phyloP scores from a whole-genome alignment of 148 eudicot genomes.

The Amaranthus hypochondriacus region DNA sequence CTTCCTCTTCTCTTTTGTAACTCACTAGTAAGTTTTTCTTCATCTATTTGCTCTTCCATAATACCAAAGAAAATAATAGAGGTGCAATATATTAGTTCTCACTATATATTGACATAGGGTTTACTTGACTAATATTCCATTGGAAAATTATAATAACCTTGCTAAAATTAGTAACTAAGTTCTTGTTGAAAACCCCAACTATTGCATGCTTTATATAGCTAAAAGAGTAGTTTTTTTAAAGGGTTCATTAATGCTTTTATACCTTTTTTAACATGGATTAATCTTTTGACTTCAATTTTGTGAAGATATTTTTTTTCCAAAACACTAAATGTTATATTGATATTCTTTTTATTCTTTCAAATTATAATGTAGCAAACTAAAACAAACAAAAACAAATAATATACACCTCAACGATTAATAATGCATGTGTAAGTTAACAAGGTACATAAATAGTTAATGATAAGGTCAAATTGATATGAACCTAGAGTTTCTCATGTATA shows the following conservation, averaged over 20 bases:
- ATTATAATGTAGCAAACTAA: too few species aligned
- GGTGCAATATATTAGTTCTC: neutral
- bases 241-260: too few species aligned
- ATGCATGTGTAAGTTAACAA: too few species aligned
- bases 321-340: too few species aligned
- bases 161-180: conserved; percentile 1
- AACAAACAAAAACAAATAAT: too few species aligned
- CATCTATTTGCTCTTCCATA: conserved; percentile 14
- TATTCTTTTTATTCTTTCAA: too few species aligned
- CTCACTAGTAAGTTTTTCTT: conserved; percentile 12
- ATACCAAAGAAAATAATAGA: neutral
- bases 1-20: conserved; percentile 22
- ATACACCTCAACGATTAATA: too few species aligned
- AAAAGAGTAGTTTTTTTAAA: neutral
- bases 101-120: conserved; percentile 2
- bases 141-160: neutral
- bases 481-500: neutral
- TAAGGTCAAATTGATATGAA: too few species aligned
- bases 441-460: too few species aligned
- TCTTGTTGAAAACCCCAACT: conserved; percentile 16
- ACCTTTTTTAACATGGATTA: too few species aligned
- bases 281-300: too few species aligned
- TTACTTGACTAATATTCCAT: neutral
- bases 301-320: too few species aligned
- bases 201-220: conserved; percentile 2